A percentile compares a stretch with the other conserved stretches of the same genome.
These are phyloP conservation scores for Sporothrix protearum DNA, from an alignment of 2,329 filamentous ascomycete species.

Conservation along the genomic window DNA sequence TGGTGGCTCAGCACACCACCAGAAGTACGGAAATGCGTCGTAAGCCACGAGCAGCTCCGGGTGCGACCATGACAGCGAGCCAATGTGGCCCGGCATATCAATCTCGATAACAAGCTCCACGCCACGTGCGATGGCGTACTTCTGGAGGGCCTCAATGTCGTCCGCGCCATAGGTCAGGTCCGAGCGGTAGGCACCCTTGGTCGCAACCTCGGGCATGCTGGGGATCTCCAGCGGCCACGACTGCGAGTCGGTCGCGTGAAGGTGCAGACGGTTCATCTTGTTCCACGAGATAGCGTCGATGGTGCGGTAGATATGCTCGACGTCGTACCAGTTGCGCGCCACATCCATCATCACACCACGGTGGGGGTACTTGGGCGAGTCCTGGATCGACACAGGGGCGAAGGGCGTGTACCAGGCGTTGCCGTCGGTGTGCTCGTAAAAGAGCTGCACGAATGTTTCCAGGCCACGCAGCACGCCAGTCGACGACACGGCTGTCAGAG, in stretches of 20 bases:
- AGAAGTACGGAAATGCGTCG: slow-evolving; percentile 53
- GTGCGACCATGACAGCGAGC: slow-evolving; percentile 60
- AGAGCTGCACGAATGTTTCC: slow-evolving; percentile 74
- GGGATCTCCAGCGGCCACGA: slow-evolving; percentile 83
- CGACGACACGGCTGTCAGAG: slow-evolving; percentile 62
- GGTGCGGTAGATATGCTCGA: slow-evolving; percentile 65
- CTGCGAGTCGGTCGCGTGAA: slow-evolving; percentile 79
- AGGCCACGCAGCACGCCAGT: slow-evolving; percentile 69
- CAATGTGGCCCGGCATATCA: slow-evolving; percentile 77
- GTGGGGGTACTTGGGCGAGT: slow-evolving; percentile 70
- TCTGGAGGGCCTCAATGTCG: slow-evolving; percentile 64
- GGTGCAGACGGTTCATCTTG: slow-evolving; percentile 78
- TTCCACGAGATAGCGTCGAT: slow-evolving; percentile 75
- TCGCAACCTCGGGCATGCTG: slow-evolving; percentile 65
- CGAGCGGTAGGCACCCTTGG: slow-evolving; percentile 68
- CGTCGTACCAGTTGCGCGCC: slow-evolving; percentile 66
- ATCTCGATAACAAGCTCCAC: slow-evolving; percentile 72
- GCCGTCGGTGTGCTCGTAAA: slow-evolving; percentile 65
- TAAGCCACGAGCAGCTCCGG: slow-evolving; percentile 70
- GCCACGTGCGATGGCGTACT: slow-evolving; percentile 65
- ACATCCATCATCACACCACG: slow-evolving; percentile 79
- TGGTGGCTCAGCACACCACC: slow-evolving; percentile 60
- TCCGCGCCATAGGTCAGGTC: slow-evolving; percentile 63
- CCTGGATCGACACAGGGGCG: slow-evolving; percentile 68
- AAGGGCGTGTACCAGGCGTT: slow-evolving; percentile 61